Percentiles rank a stretch among this genome's conserved stretches.
These are phyloP conservation scores for Rhizophora apiculata DNA, from an alignment of 345 rosid genomes.

Conservation along the genomic window DNA sequence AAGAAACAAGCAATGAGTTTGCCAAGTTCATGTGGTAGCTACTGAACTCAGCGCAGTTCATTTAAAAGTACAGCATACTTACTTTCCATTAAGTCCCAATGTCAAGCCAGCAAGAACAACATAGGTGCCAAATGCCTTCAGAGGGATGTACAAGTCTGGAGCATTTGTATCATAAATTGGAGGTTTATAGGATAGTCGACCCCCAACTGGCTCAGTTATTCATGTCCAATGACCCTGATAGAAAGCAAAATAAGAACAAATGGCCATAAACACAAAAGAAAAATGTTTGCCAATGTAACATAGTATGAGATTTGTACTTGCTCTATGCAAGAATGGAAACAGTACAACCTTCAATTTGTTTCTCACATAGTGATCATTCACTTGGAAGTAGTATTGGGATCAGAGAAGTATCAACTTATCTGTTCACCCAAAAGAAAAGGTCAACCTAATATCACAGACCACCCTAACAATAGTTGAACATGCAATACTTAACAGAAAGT, in stretches of 20 bases:
- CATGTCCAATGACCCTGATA: slow-evolving; percentile 91
- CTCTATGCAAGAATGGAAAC: slow-evolving; percentile 91
- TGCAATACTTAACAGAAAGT: not conserved
- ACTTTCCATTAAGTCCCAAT: slow-evolving; percentile 82
- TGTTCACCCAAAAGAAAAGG: slow-evolving; percentile 30
- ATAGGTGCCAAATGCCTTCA: slow-evolving; percentile 91
- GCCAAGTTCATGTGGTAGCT: not conserved
- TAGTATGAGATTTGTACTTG: slow-evolving; percentile 25
- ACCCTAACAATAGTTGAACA: not conserved
- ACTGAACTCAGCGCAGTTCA: not conserved
- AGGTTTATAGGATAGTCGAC: slow-evolving; percentile 92
- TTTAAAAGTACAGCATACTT: slow-evolving; percentile 30
- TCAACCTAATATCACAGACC: not conserved
- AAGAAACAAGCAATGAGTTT: not conserved
- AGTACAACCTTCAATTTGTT: slow-evolving; percentile 93
- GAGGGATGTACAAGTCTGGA: slow-evolving; percentile 91
- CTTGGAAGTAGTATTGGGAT: slow-evolving; percentile 96
- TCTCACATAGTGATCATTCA: slow-evolving; percentile 91
- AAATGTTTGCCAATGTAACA: slow-evolving; percentile 6
- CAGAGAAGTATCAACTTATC: slow-evolving; percentile 90
- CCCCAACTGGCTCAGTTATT: slow-evolving; percentile 92
- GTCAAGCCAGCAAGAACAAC: slow-evolving; percentile 84
- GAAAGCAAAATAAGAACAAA: slow-evolving; percentile 13
- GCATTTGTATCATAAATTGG: slow-evolving; percentile 86
- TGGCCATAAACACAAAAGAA: not conserved